A percentile compares a stretch with the other conserved stretches of the same genome.
These are phyloP conservation scores for Heliosperma pusillum DNA, from an alignment of 148 eudicot species.

Conservation along the genomic window DNA sequence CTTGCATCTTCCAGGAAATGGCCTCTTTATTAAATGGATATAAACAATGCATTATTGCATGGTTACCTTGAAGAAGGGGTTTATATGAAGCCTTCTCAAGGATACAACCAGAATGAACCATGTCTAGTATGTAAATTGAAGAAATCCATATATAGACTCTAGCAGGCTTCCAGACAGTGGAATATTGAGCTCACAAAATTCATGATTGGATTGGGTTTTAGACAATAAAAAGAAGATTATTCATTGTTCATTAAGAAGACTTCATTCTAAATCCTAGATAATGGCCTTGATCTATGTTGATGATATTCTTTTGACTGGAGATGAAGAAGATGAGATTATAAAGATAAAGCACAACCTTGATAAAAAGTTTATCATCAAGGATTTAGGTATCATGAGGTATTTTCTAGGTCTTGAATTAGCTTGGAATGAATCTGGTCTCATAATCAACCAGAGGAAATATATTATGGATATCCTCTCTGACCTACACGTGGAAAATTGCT, in stretches of 20 bases:
- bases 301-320: background rate
- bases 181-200: background rate
- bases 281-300: background rate
- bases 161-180: constrained; percentile 13
- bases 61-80: background rate
- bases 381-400: background rate
- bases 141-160: background rate
- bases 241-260: background rate
- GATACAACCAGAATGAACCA: background rate
- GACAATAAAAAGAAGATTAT: background rate
- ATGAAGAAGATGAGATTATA: background rate
- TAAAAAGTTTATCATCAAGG: background rate
- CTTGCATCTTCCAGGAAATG: background rate
- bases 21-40: background rate
- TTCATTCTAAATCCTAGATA: background rate
- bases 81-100: background rate
- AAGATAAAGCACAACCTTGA: background rate
- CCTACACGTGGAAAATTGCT: no score
- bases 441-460: background rate
- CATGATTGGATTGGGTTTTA: background rate
- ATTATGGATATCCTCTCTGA: no score
- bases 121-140: background rate
- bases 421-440: background rate
- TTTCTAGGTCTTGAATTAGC: background rate
- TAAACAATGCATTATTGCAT: background rate